These are phyloP conservation scores for Mrakia blollopis DNA, from an alignment of 768 basidiomycete species.

Conservation along the genomic window DNA sequence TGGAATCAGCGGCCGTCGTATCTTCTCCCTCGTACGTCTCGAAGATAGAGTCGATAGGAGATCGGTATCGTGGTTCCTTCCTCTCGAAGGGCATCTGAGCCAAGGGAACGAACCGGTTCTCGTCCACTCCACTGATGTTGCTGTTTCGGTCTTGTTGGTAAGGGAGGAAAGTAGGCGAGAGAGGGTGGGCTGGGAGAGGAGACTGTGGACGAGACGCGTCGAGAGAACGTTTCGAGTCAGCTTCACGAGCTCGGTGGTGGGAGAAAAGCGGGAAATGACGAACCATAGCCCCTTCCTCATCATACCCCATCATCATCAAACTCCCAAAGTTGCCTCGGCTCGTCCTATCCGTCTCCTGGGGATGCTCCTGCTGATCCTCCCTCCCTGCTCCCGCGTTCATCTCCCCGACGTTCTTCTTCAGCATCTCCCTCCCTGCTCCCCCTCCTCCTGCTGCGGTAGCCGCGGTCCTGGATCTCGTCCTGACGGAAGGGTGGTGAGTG, in stretches of 20 bases:
- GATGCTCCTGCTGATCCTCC: background rate
- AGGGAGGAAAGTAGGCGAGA: background rate
- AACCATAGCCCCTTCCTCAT: background rate
- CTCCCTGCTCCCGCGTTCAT: background rate
- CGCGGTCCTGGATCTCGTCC: background rate
- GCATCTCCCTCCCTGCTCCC: background rate
- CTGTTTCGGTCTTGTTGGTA: background rate
- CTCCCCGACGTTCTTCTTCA: background rate
- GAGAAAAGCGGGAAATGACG: background rate
- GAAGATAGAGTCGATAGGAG: background rate
- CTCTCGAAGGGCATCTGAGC: background rate
- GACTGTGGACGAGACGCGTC: background rate
- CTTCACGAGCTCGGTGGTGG: background rate
- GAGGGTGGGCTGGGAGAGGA: slow-evolving; percentile 1
- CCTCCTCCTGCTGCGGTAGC: background rate
- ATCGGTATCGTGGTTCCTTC: background rate
- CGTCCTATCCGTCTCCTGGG: background rate
- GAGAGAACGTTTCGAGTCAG: background rate
- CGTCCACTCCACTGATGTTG: background rate
- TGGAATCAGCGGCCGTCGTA: background rate
- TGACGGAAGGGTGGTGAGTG: background rate
- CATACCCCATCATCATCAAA: background rate
- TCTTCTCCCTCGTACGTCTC: background rate
- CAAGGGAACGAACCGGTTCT: background rate
- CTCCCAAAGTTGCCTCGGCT: background rate